These are phyloP conservation scores for Colletotrichum truncatum DNA, from an alignment of 2,329 filamentous ascomycete species.

Conservation along the genomic window DNA sequence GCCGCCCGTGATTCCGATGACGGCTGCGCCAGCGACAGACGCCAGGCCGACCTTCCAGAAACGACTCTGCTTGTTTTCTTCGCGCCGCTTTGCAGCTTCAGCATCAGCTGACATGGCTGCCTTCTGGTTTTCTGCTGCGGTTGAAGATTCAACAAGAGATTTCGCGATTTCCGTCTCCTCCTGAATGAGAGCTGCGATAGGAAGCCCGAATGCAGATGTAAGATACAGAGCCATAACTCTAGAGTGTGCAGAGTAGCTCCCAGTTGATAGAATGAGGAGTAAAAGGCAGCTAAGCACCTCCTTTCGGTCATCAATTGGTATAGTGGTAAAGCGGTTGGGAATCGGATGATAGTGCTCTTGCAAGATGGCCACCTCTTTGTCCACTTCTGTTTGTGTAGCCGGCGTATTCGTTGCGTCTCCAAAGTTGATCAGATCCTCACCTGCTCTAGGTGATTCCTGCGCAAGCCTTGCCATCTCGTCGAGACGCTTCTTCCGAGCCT, in stretches of 20 bases:
- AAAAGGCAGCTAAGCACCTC: conserved; percentile 76
- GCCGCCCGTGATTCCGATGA: conserved; percentile 92
- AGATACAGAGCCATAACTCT: conserved; percentile 74
- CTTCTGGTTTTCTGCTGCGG: conserved; percentile 46
- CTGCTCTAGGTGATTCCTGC: conserved; percentile 44
- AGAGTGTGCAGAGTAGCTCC: conserved; percentile 80
- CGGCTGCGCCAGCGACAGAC: conserved; percentile 84
- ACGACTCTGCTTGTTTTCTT: conserved; percentile 74
- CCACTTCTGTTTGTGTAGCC: conserved; percentile 41
- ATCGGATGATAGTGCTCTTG: conserved; percentile 63
- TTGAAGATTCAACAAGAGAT: conserved; percentile 74
- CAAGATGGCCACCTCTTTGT: conserved; percentile 52
- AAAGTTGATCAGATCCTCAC: conserved; percentile 52
- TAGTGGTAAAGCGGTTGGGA: conserved; percentile 61
- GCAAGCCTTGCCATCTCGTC: conserved; percentile 50
- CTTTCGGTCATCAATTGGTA: conserved; percentile 66
- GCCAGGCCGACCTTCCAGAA: conserved; percentile 94
- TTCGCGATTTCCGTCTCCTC: conserved; percentile 82
- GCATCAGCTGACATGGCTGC: conserved; percentile 74
- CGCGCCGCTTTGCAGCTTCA: conserved; percentile 77
- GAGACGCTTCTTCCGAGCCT: conserved; percentile 55
- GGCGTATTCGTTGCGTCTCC: conserved; percentile 38
- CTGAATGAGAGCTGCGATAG: conserved; percentile 67
- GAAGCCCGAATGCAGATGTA: conserved; percentile 72
- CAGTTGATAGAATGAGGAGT: conserved; percentile 75